Evolutionary conservation across 257 asterid species (phyloP), one percentile per base, ranked within the genome.

Genomic region (Mitragyna speciosa): DNA sequence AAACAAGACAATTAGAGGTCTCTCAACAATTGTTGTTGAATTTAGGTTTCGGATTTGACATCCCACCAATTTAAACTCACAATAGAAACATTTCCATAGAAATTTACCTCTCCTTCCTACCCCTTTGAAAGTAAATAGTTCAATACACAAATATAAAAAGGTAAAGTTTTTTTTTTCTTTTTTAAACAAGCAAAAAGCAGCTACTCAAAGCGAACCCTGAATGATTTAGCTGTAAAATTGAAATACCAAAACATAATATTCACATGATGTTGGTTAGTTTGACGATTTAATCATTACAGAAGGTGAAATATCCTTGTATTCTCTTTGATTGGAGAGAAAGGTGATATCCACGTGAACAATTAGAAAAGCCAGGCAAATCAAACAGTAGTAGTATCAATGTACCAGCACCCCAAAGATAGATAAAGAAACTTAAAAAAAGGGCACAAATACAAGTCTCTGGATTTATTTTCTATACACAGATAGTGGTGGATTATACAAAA

Each of bases 331-430:
- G 73, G 30, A 76, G 48, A 30, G 47, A 64, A 5, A 39, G 80
- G 80, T 76, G 48, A 64, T 70, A 64, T 64, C 73, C 80, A 63
- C 64, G 73, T 76, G 73, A 76, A 30, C 33, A 45, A 58, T 58
- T 8, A 58, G 30, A 6, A 58, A 58, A 58, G 28, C 64, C 26
- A 22, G 28, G 30, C 22, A 58, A 58, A 58, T 58, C 12, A 20
- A 58, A 58, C 12, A 58, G 2, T 20, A 20, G 64, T 58, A 1
- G 0, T 54, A 52, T 9, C 20, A 2, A 16, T 19, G 4, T 52
- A 52, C 17, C 5, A 16, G 5, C 8, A 16, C 3, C 24, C 20
- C 59, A 52, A 52, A 52, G 4, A 16, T 52, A 52, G 59, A 51
- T 14, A 51, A 51, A 51, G 58, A 51, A 51, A 51, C 20, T 49